These are phyloP conservation scores for Carex parvula DNA, from an alignment of 176 grass and related monocot genomes.

Conservation along the genomic window DNA sequence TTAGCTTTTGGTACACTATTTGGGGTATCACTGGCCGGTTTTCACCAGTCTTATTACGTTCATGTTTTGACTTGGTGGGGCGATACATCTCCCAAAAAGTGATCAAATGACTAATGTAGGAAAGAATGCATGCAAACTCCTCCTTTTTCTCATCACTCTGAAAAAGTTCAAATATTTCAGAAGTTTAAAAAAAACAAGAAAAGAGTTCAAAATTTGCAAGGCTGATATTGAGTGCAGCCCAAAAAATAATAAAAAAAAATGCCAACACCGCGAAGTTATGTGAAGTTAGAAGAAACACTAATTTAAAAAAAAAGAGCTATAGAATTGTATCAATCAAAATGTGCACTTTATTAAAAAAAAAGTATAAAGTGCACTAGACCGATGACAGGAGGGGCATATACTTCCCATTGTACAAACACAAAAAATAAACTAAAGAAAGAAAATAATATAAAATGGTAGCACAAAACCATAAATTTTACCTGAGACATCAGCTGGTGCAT, in stretches of 20 bases:
- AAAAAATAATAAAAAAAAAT: not conserved
- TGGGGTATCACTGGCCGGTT: conserved; percentile 37
- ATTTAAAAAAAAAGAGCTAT: not conserved
- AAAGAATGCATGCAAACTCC: conserved; percentile 66
- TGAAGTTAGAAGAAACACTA: not conserved
- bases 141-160: conserved; percentile 58
- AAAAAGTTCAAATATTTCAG: conserved; percentile 8
- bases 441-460: conserved; percentile 7
- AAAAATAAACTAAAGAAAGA: conserved; percentile 28
- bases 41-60: conserved; percentile 11
- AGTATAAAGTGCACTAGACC: not conserved
- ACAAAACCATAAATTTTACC: conserved; percentile 34
- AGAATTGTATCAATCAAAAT: not conserved
- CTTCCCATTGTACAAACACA: not conserved
- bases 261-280: not conserved
- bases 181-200: not conserved
- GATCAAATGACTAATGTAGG: conserved; percentile 81
- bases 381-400: not conserved
- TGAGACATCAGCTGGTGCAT: conserved; percentile 51
- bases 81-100: conserved; percentile 38
- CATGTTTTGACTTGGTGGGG: conserved; percentile 23
- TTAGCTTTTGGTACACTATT: conserved; percentile 43
- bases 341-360: not conserved
- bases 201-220: not conserved
- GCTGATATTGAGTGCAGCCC: not conserved